Percentiles rank a stretch among this genome's conserved stretches.
Evolutionary conservation across 2,329 filamentous ascomycete species (phyloP).

Genomic region (Talaromyces sp.): DNA sequence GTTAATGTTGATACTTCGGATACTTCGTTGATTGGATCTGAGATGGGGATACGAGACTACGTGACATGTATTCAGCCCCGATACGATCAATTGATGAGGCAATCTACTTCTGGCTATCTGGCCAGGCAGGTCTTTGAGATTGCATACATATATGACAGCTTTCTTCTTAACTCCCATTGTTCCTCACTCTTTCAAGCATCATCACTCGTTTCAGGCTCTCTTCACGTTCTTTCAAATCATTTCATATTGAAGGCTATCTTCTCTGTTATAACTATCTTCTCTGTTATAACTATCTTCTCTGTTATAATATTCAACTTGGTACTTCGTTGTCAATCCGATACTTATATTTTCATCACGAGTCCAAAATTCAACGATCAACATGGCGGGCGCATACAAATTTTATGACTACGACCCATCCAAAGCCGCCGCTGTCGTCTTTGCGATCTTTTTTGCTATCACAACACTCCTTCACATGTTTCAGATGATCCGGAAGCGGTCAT

Average conservation of each 20-base stretch:
- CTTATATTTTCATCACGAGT: background rate
- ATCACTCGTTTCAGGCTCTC: background rate
- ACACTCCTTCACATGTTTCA: conserved; percentile 45
- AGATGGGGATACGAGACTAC: background rate
- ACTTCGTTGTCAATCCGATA: too few species aligned
- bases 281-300: background rate
- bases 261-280: background rate
- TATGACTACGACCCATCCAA: conserved; percentile 49
- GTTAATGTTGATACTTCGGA: background rate
- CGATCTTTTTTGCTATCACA: conserved; percentile 46
- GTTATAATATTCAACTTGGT: too few species aligned
- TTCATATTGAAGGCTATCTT: background rate
- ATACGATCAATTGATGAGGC: too few species aligned
- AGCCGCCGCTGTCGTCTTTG: conserved; percentile 48
- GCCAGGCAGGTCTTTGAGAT: background rate
- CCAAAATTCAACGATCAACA: conserved; percentile 19
- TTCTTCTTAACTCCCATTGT: background rate
- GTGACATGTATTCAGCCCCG: background rate
- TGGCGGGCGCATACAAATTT: conserved; percentile 18
- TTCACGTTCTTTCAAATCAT: background rate
- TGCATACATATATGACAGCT: conserved; percentile 1
- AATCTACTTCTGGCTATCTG: background rate
- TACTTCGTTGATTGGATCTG: background rate
- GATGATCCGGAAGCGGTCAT: conserved; percentile 45
- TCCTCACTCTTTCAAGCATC: background rate